Evolutionary conservation across 768 basidiomycete species (phyloP), one percentile per base, ranked within the genome.

Genomic region (Russula ochroleuca): DNA sequence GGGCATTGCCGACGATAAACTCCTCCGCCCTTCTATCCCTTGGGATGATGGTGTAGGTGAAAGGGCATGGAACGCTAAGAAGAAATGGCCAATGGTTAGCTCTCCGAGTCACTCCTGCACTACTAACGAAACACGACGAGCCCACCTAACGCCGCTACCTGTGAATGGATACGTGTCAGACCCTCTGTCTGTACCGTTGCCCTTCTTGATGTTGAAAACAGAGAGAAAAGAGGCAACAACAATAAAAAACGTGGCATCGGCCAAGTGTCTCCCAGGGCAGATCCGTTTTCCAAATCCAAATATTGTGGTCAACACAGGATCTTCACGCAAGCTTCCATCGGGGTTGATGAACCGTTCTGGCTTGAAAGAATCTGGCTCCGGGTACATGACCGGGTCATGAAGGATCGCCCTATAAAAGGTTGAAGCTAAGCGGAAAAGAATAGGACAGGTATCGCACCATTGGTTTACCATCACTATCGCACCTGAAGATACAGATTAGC

Each of bases 391-490:
- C 8, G 50, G 50, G 31, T 51, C 28, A n/a, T 51, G 50, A 33
- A 33, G 17, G 15, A 51, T n/a, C 10, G 50, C 50, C 50, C 50
- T 51, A 31, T 9, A 31, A 35, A 51, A 19, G 8, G 31, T 51
- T 25, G 23, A 23, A 5, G 23, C 11, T 2, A 25, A 10, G 11
- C 9, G 2, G 9, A 19, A 25, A n/a, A 28, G 5, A 3, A 31
- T 17, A 17, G 8, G 40, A 17, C 5, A 21, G 33, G 14, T 15
- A 37, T 37, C 45, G 25, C 1, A 67, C 71, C 69, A 70, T 14
- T 41, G 53, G 52, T 72, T 71, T 5, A 61, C 61, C 3, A 69
- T 35, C 33, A 72, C 37, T 17, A 67, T 14, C 33, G 70, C 38
- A 4, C 68, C 71, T 38, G 10, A 11, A 33, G 47, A 21, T 11